Evolutionary conservation across 2,329 filamentous ascomycete species (phyloP), one percentile per base, ranked within the genome.

Genomic region (Cytospora schulzeri): DNA sequence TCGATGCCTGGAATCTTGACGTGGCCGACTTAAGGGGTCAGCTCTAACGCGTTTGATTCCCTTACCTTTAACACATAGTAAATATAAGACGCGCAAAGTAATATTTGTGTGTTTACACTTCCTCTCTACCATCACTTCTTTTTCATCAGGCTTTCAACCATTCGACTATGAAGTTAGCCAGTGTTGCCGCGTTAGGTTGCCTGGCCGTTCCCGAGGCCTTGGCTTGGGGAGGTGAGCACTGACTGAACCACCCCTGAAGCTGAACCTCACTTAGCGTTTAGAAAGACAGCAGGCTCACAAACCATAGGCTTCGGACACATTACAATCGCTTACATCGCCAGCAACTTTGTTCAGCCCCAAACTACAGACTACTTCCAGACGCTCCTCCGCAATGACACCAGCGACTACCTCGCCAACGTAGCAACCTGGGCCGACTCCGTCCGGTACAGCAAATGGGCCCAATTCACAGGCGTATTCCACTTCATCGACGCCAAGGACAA

Each of bases 361-460:
- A 90, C 87, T 17, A 78, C 84, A 26, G 67, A 76, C 48, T 85
- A 84, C 73, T 83, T 90, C 71, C 82, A 89, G 71, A 72, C 76
- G 5, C 77, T 90, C 58, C 79, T 90, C 51, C 75, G 80, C 67
- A 85, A 83, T 72, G 73, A 81, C 41, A 82, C 82, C 1, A 74
- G 77, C 62, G 81, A 86, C 70, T 89, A 88, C 71, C 80, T 90
- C 29, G 86, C 87, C 56, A 80, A 80, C 63, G 82, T 89, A 3
- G 87, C 88, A 3, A 85, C 85, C 12, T 90, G 88, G 88, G 87
- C 88, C 33, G 88, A 90, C 76, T 86, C 81, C 48, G 81, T 88
- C 73, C 81, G 87, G 28, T 89, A 90, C 76, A 88, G 85, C 9
- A 80, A 82, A 73, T 87, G 84, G 78, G 87, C 85, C 17, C 79